Evolutionary conservation across 1,284 basidiomycete genomes (phyloP).

Genomic region (Leccinum pachyderme): DNA sequence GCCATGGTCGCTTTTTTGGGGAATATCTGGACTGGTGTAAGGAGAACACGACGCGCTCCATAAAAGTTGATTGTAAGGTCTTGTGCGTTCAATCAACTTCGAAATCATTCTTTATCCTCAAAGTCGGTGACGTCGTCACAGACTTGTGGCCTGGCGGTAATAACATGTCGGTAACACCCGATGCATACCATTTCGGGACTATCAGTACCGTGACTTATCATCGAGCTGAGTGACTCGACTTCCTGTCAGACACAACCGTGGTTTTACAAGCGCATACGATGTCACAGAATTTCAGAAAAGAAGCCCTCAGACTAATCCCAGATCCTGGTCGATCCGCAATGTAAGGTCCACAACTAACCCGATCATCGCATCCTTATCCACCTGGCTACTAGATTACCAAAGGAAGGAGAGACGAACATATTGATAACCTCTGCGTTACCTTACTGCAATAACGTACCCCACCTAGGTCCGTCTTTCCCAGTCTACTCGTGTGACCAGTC

Average conservation of each 20-base stretch:
- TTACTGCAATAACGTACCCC: conserved; percentile 99
- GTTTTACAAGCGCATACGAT: conserved; percentile 34
- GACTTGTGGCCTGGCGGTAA: too few relatives aligned
- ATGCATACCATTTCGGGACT: not conserved
- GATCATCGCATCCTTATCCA: conserved; percentile 13
- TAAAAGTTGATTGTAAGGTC: too few relatives aligned
- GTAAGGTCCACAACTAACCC: conserved; percentile 34
- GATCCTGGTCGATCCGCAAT: conserved; percentile 48
- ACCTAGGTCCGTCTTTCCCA: conserved; percentile 64
- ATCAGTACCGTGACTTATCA: not conserved
- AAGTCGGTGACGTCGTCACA: too few relatives aligned
- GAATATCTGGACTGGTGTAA: too few relatives aligned
- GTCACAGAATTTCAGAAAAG: conserved; percentile 66
- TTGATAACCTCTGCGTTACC: conserved; percentile 96
- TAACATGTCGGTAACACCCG: not conserved
- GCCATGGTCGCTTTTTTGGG: not conserved
- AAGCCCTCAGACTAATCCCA: conserved; percentile 56
- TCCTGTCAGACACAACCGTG: not conserved
- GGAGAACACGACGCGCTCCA: too few relatives aligned
- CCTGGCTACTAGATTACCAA: conserved; percentile 68
- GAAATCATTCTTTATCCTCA: too few relatives aligned
- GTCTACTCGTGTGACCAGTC: conserved; percentile 6
- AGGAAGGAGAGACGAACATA: conserved; percentile 82
- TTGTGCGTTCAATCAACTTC: too few relatives aligned
- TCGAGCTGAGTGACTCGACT: not conserved